Evolutionary conservation across 2,329 filamentous ascomycete genomes (phyloP).

Genomic region (Cryphonectria carpinicola): DNA sequence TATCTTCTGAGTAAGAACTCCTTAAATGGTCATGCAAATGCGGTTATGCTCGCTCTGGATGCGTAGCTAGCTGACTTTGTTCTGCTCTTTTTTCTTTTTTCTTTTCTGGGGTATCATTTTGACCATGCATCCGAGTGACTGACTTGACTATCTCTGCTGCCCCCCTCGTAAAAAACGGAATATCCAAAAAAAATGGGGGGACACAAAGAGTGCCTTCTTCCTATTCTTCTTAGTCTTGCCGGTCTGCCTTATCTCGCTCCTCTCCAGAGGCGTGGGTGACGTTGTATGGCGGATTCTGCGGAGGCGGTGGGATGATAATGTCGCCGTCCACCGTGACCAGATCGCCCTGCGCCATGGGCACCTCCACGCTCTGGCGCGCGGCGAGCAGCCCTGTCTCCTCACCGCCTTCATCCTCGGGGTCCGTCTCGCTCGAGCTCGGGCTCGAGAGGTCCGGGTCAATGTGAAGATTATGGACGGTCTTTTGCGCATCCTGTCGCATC

Average conservation of each 20-base stretch:
- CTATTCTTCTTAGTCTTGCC: slow-evolving; percentile 23
- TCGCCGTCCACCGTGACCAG: slow-evolving; percentile 47
- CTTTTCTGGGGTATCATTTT: slow-evolving; percentile 17
- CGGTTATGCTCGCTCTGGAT: slow-evolving; percentile 14
- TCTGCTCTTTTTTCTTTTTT: neutral
- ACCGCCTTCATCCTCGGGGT: slow-evolving; percentile 45
- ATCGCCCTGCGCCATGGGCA: slow-evolving; percentile 33
- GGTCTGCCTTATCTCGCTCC: slow-evolving; percentile 27
- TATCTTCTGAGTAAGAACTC: slow-evolving; percentile 6
- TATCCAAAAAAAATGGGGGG: neutral
- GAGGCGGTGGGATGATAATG: slow-evolving; percentile 41
- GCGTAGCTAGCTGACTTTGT: slow-evolving; percentile 3
- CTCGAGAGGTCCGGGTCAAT: slow-evolving; percentile 38
- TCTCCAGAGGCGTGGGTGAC: slow-evolving; percentile 16
- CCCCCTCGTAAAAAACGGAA: neutral
- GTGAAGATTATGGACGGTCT: slow-evolving; percentile 50
- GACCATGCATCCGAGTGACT: neutral
- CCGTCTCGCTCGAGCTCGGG: slow-evolving; percentile 43
- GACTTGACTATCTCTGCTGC: neutral
- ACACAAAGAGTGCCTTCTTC: neutral
- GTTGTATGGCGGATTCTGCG: slow-evolving; percentile 13
- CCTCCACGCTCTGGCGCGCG: slow-evolving; percentile 42
- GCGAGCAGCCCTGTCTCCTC: slow-evolving; percentile 54
- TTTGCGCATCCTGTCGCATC: slow-evolving; percentile 78
- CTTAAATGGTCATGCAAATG: slow-evolving; percentile 9